Conservation (phyloP, 352 stramenopile species). For the Phytophthora sp. region DNA sequence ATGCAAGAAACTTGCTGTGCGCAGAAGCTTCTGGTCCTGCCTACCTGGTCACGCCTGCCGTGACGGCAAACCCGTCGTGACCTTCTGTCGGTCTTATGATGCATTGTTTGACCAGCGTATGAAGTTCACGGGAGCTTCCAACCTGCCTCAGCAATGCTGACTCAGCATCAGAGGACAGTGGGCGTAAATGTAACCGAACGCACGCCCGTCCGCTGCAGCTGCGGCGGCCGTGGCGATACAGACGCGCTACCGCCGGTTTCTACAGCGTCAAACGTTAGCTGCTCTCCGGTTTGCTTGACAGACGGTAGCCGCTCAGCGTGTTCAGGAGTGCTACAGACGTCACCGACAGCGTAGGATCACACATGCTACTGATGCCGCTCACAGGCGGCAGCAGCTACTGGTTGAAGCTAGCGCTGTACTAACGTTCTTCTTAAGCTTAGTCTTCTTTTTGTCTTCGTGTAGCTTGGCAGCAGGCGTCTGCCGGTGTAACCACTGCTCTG, state of each 20-base stretch:
- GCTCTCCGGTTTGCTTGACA: conserved; percentile 25
- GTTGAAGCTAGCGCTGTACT: conserved; percentile 29
- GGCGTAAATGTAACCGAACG: too few species aligned
- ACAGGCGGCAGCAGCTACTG: conserved; percentile 25
- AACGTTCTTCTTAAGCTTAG: conserved; percentile 64
- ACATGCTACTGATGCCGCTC: conserved; percentile 34
- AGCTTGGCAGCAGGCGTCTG: conserved; percentile 44
- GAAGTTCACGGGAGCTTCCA: conserved; percentile 11
- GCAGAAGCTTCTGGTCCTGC: conserved; percentile 51
- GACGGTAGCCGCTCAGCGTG: conserved; percentile 30
- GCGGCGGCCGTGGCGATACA: conserved; percentile 51
- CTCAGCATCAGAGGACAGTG: conserved; percentile 32
- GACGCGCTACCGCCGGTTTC: conserved; percentile 45
- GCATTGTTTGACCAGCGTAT: conserved; percentile 40
- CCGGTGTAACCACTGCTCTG: conserved; percentile 82
- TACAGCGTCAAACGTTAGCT: conserved; percentile 44
- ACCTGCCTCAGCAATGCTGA: too few species aligned
- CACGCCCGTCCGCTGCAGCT: conserved; percentile 27
- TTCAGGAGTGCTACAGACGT: conserved; percentile 48
- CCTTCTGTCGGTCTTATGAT: conserved; percentile 59
- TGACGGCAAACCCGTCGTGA: background rate
- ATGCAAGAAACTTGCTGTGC: conserved; percentile 48
- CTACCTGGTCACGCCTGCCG: conserved; percentile 10
- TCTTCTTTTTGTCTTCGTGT: conserved; percentile 62
- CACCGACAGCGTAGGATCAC: conserved; percentile 47